Percentiles rank a stretch among this genome's conserved stretches.
These are phyloP conservation scores for sorghum (Sorghum bicolor) DNA, from an alignment of 176 grass and related monocot species.

Conservation along the genomic window DNA sequence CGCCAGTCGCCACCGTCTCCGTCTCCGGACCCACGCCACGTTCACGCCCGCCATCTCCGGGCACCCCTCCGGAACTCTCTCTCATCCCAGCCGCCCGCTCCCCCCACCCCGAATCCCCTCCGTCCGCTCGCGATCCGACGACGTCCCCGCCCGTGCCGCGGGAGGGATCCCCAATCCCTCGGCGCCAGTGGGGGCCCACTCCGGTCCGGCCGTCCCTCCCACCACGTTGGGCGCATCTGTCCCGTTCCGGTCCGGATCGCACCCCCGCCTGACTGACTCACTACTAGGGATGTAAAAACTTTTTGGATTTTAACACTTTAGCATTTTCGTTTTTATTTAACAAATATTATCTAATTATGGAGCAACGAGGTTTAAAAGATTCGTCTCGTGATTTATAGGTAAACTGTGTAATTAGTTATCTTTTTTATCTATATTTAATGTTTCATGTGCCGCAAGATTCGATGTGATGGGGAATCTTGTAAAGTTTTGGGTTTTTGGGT, in stretches of 20 bases:
- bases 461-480: no score
- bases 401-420: no score
- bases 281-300: no score
- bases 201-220: neutral
- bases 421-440: no score
- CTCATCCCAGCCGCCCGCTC: neutral
- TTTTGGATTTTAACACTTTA: no score
- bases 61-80: neutral
- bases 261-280: neutral
- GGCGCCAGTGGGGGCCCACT: neutral
- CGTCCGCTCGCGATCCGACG: neutral
- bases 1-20: neutral
- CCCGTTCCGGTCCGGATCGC: constrained; percentile 1
- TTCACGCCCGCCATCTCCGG: constrained; percentile 14
- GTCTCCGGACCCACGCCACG: neutral
- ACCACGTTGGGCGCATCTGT: neutral
- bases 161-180: neutral
- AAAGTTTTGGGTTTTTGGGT: no score
- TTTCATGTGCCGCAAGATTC: no score
- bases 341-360: no score
- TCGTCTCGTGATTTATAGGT: no score
- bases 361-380: no score
- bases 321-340: no score
- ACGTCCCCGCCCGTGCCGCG: no score
- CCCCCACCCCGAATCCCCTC: neutral